These are phyloP conservation scores for Wickerhamomyces tratensis DNA, from an alignment of 805 yeast species.

Conservation along the genomic window DNA sequence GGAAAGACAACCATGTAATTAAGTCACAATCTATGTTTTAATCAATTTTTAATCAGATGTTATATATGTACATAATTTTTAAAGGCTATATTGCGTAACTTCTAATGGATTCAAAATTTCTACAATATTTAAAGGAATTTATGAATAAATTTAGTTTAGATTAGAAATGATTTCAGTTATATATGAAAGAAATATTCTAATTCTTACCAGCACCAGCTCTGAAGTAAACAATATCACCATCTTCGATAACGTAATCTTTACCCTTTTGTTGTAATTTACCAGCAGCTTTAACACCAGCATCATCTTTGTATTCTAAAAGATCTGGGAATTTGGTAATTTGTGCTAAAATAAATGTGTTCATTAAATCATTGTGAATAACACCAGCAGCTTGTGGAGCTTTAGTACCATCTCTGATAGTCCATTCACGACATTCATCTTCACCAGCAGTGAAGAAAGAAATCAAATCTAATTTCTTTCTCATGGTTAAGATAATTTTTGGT, in stretches of 20 bases:
- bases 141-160: too few relatives aligned
- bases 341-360: slow-evolving; percentile 91
- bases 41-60: too few relatives aligned
- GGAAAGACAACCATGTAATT: too few relatives aligned
- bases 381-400: slow-evolving; percentile 99
- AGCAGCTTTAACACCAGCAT: slow-evolving; percentile 69
- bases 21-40: too few relatives aligned
- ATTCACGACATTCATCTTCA: slow-evolving; percentile 92
- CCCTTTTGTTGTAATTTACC: slow-evolving; percentile 91
- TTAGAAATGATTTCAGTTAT: background rate
- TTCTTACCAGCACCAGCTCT: slow-evolving; percentile 92
- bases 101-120: too few relatives aligned
- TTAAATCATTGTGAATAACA: slow-evolving; percentile 91
- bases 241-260: slow-evolving; percentile 90
- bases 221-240: slow-evolving; percentile 86
- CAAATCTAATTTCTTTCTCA: slow-evolving; percentile 80
- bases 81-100: too few relatives aligned
- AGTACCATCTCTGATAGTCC: slow-evolving; percentile 91
- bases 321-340: slow-evolving; percentile 84
- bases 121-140: too few relatives aligned
- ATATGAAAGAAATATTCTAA: slow-evolving; percentile 13
- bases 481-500: slow-evolving; percentile 76
- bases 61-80: too few relatives aligned
- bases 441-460: slow-evolving; percentile 96
- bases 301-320: slow-evolving; percentile 70